phyloP scores from a whole-genome alignment of 129 eudicot genomes.

The Escallonia rubra region DNA sequence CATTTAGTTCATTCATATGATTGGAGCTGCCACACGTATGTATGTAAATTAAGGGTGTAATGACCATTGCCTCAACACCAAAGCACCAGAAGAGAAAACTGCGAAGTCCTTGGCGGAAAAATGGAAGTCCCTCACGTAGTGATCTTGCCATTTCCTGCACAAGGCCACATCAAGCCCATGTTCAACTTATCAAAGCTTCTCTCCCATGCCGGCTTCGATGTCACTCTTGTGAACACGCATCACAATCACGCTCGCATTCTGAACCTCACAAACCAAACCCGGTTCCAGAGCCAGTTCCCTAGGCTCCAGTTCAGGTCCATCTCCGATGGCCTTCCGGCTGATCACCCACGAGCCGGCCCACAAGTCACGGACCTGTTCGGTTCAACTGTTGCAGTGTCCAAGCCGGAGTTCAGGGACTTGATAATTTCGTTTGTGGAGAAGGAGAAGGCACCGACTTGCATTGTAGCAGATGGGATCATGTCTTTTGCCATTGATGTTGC shows the following conservation, averaged over 20 bases:
- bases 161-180: constrained; percentile 40
- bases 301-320: constrained; percentile 13
- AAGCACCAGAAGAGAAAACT: too few relatives aligned
- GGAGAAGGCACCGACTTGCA: constrained; percentile 3
- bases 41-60: too few relatives aligned
- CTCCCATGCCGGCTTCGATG: constrained; percentile 13
- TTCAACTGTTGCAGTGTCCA: constrained; percentile 4
- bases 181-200: constrained; percentile 28
- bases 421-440: background rate
- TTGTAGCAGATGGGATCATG: constrained; percentile 24
- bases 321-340: constrained; percentile 26
- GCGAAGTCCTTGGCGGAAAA: too few relatives aligned
- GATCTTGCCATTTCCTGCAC: constrained; percentile 27
- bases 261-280: constrained; percentile 5
- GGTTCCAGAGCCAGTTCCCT: constrained; percentile 6
- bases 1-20: too few relatives aligned
- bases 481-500: constrained; percentile 23
- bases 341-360: constrained; percentile 22
- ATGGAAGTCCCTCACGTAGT: constrained; percentile 28
- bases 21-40: too few relatives aligned
- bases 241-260: constrained; percentile 22
- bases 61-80: too few relatives aligned
- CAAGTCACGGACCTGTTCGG: background rate
- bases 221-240: constrained; percentile 26
- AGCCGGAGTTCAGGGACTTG: constrained; percentile 12